Conservation (phyloP, 345 rosid genomes). For the Brassica napus region DNA sequence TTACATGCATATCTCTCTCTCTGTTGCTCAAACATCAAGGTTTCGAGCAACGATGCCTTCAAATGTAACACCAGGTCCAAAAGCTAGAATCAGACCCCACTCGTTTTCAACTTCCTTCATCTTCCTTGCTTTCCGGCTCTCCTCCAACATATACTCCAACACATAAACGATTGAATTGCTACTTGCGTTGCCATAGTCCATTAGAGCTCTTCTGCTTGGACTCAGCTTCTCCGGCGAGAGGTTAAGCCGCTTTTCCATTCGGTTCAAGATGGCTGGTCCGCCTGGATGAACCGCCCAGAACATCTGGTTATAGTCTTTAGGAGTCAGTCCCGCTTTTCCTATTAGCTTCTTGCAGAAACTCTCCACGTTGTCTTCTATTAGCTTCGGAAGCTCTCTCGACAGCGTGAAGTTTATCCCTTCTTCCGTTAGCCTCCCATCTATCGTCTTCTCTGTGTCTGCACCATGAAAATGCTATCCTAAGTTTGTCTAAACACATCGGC, state of each 20-base stretch:
- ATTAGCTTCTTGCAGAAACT: slow-evolving; percentile 68
- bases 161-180: slow-evolving; percentile 91
- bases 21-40: slow-evolving; percentile 44
- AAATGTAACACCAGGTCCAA: slow-evolving; percentile 94
- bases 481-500: not conserved
- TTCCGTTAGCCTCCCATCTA: slow-evolving; percentile 85
- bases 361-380: slow-evolving; percentile 83
- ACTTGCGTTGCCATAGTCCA: slow-evolving; percentile 94
- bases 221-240: slow-evolving; percentile 72
- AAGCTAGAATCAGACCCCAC: slow-evolving; percentile 85
- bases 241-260: slow-evolving; percentile 75
- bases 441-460: slow-evolving; percentile 71
- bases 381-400: slow-evolving; percentile 83
- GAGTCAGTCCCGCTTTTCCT: slow-evolving; percentile 46
- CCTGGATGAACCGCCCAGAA: slow-evolving; percentile 99
- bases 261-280: slow-evolving; percentile 91
- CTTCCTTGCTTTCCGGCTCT: slow-evolving; percentile 49
- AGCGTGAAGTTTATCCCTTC: slow-evolving; percentile 80
- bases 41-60: slow-evolving; percentile 93
- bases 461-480: slow-evolving; percentile 37
- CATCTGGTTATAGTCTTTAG: slow-evolving; percentile 64
- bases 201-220: slow-evolving; percentile 81
- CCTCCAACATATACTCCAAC: slow-evolving; percentile 86
- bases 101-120: slow-evolving; percentile 39
- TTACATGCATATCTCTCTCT: slow-evolving; percentile 15